Conservation (phyloP, 176 grass and related monocot species). For the Areca catechu region DNA sequence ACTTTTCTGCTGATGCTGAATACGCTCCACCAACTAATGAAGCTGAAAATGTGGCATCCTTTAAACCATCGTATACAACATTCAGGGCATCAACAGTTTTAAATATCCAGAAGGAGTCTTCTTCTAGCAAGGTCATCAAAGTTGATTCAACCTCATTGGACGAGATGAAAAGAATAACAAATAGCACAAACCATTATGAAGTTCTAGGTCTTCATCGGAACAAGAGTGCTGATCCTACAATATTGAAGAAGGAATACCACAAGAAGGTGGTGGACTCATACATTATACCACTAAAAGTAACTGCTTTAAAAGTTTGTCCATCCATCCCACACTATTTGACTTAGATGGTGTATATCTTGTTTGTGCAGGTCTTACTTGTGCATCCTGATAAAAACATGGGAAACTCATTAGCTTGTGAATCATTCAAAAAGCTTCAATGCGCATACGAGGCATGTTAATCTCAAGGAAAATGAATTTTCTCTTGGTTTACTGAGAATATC, state of each 20-base stretch:
- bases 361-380: constrained; percentile 70
- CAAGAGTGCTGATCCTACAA: constrained; percentile 35
- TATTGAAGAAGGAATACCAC: constrained; percentile 68
- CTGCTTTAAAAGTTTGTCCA: too few relatives aligned
- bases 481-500: too few relatives aligned
- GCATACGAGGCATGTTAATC: constrained; percentile 76
- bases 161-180: constrained; percentile 93
- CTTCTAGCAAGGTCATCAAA: constrained; percentile 63
- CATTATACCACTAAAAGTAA: too few relatives aligned
- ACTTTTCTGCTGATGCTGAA: constrained; percentile 51
- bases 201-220: constrained; percentile 51
- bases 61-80: constrained; percentile 53
- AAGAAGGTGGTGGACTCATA: constrained; percentile 39
- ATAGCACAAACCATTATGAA: constrained; percentile 76
- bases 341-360: constrained; percentile 20
- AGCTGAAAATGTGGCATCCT: constrained; percentile 43
- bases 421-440: constrained; percentile 99
- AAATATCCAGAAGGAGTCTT: constrained; percentile 48
- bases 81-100: constrained; percentile 44
- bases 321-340: background rate
- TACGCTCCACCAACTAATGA: constrained; percentile 50
- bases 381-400: constrained; percentile 99
- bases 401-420: constrained; percentile 73
- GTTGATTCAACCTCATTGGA: constrained; percentile 57
- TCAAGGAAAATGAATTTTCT: too few relatives aligned